These are phyloP conservation scores for Trichoderma koningiopsis DNA, from an alignment of 2,329 filamentous ascomycete species.

Conservation along the genomic window DNA sequence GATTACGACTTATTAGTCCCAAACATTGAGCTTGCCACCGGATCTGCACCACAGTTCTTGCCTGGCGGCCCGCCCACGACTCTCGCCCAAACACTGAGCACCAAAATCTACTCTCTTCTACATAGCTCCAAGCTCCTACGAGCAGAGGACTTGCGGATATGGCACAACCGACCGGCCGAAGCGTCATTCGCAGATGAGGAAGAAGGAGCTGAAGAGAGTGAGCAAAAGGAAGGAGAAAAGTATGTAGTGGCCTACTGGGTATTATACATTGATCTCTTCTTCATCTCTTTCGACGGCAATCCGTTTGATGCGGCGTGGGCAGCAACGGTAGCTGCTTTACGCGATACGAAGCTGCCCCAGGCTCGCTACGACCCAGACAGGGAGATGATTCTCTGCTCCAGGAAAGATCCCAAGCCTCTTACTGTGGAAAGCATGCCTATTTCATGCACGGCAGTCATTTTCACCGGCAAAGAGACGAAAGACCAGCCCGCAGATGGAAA, in stretches of 20 bases:
- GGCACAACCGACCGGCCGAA: conserved; percentile 57
- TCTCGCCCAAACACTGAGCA: conserved; percentile 82
- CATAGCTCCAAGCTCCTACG: conserved; percentile 70
- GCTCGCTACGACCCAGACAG: conserved; percentile 84
- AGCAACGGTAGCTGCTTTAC: conserved; percentile 77
- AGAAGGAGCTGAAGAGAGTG: conserved; percentile 44
- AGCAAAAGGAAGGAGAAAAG: conserved; percentile 40
- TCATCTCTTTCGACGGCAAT: conserved; percentile 90
- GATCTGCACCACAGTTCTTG: conserved; percentile 81
- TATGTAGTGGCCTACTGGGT: conserved; percentile 88
- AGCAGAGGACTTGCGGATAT: conserved; percentile 71
- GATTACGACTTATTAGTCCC: conserved; percentile 80
- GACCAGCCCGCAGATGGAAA: conserved; percentile 48
- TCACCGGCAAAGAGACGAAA: conserved; percentile 62
- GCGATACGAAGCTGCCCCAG: conserved; percentile 73
- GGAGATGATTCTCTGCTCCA: conserved; percentile 76
- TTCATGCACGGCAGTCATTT: conserved; percentile 76
- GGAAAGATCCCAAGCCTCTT: conserved; percentile 57
- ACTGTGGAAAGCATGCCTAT: conserved; percentile 69
- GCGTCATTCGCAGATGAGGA: conserved; percentile 51
- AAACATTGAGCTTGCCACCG: conserved; percentile 90
- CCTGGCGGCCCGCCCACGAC: conserved; percentile 80
- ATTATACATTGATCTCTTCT: conserved; percentile 92
- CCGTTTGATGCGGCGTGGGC: conserved; percentile 91
- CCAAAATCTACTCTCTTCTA: conserved; percentile 74